These are phyloP conservation scores for Manihot esculenta DNA, from an alignment of 441 rosid genomes.

Conservation along the genomic window DNA sequence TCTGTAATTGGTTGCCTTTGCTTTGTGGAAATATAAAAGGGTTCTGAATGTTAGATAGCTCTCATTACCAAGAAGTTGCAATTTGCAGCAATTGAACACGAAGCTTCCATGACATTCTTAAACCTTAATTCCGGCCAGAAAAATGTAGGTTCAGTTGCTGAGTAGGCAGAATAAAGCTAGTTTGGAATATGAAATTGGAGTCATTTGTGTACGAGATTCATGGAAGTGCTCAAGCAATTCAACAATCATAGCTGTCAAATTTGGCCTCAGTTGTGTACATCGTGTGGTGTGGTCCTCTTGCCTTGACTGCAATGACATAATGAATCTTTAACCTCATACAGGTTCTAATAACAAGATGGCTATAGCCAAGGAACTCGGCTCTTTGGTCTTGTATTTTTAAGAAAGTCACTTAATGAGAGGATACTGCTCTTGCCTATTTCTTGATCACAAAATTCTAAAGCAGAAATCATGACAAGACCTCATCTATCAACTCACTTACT, in stretches of 20 bases:
- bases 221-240: neutral
- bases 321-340: neutral
- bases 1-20: neutral
- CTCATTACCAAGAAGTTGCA: neutral
- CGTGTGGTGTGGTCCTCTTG: neutral
- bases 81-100: neutral
- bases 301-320: no score
- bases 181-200: neutral
- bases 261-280: neutral
- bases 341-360: neutral
- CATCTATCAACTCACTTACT: constrained; percentile 52
- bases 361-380: neutral
- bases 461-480: constrained; percentile 34
- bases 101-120: neutral
- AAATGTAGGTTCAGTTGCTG: neutral
- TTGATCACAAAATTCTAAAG: constrained; percentile 8
- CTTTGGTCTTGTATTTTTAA: constrained; percentile 2
- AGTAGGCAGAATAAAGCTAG: neutral
- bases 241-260: neutral
- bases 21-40: no score
- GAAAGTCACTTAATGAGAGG: constrained; percentile 23
- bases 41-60: no score
- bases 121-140: no score
- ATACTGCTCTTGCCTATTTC: neutral
- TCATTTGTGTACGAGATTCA: neutral